Evolutionary conservation across 495 filamentous ascomycete genomes (phyloP).

Genomic region (Schizothecium vesticola): DNA sequence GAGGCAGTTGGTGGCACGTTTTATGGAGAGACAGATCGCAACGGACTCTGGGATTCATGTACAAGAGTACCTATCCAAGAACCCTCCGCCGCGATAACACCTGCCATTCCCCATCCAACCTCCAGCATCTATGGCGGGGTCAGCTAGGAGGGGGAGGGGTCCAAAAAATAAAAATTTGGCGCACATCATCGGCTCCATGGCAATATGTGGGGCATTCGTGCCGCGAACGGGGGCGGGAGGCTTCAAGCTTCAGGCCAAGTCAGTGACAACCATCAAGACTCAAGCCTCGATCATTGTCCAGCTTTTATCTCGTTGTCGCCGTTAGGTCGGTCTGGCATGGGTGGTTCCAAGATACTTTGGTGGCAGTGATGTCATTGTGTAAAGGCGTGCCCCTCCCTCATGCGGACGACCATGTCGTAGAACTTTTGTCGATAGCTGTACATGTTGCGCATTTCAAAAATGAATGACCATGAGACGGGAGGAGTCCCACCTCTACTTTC

Average conservation of each 20-base stretch:
- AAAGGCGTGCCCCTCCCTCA: not conserved
- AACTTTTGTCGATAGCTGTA: not conserved
- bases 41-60: not conserved
- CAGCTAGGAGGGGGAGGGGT: not conserved
- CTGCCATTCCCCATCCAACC: not conserved
- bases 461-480: too few relatives aligned
- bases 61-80: not conserved
- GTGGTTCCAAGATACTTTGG: not conserved
- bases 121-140: not conserved
- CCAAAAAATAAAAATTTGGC: conserved; percentile 3
- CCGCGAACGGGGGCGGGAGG: not conserved
- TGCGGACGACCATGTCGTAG: not conserved
- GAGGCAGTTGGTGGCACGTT: not conserved
- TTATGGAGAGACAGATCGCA: not conserved
- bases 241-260: not conserved
- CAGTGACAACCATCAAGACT: too few relatives aligned
- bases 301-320: too few relatives aligned
- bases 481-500: not conserved
- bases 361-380: not conserved
- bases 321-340: not conserved
- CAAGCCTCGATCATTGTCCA: too few relatives aligned
- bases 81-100: not conserved
- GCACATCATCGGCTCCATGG: not conserved
- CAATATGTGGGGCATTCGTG: not conserved
- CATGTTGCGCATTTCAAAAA: not conserved